Base-by-base conservation (phyloP, 805 yeast species). In the Teunomyces cretensis region DNA sequence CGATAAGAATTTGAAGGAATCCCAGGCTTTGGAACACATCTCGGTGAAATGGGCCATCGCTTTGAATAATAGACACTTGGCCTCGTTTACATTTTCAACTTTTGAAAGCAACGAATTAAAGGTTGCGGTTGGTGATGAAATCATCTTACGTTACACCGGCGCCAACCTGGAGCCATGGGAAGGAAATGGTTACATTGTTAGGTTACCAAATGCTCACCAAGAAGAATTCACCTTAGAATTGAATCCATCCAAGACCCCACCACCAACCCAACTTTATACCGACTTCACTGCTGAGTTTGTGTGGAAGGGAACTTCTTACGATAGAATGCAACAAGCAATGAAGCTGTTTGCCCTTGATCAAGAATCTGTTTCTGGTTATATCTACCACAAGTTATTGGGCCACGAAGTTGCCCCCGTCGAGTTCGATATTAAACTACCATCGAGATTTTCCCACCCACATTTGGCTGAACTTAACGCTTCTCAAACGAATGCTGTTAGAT, bases 231-330 rank as follows among this genome's bases (percentile, higher is more conserved):
- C 91, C 1, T 65, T 89, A 39, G 96, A 89, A 61, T 70, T 90
- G 49, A 66, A 62, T 36, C 69, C 79, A 2, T 57, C 63, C 11
- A 71, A 67, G 16, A 58, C 48, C 2, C 33, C 46, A 5, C 52
- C 53, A 1, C 87, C 87, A 42, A 78, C 83, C 2, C 74, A 83
- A 48, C 59, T 78, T 31, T 75, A 78, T 1, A 74, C 80, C 4
- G 88, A 84, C 16, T 91, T 88, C 61, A 80, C 91, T 1, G 90
- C 91, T 0, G 92, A 88, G 55, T 86, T 88, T 60, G 88, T 86
- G 42, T 91, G 97, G 97, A 86, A 86, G 53, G 94, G 92, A 12
- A 81, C 84, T 2, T 73, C 96, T 1, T 90, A 84, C 59, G 83
- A 79, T 33, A 78, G 97, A 57, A 88, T 88, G 94, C 96, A 88